Percentiles rank a stretch among this genome's conserved stretches.
Evolutionary conservation across 2,329 filamentous ascomycete genomes (phyloP).

Genomic region (Aspergillus carbonarius): DNA sequence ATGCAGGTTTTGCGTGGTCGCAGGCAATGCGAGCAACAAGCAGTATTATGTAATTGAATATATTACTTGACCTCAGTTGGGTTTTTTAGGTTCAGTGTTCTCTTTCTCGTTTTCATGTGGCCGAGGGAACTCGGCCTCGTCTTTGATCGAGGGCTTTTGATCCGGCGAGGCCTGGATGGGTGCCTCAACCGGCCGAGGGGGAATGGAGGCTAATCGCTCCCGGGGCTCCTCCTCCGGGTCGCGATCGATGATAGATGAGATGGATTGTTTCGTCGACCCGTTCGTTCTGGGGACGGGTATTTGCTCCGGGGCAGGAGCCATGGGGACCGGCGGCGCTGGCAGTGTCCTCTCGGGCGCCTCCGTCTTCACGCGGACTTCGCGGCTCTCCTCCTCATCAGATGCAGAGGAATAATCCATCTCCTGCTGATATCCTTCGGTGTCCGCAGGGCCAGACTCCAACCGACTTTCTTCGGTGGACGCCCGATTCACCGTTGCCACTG

Average conservation of each 20-base stretch:
- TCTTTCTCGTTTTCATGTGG: conserved; percentile 24
- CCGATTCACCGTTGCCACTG: conserved; percentile 30
- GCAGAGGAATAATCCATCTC: conserved; percentile 34
- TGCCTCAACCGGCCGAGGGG: conserved; percentile 21
- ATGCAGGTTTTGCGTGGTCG: conserved; percentile 14
- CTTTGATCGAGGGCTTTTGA: conserved; percentile 6
- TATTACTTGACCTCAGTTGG: conserved; percentile 20
- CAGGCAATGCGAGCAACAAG: conserved; percentile 7
- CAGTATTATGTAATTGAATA: conserved; percentile 12
- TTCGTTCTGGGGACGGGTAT: conserved; percentile 20
- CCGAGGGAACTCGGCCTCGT: conserved; percentile 12
- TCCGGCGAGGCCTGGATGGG: conserved; percentile 20
- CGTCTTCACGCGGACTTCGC: conserved; percentile 28
- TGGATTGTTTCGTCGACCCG: conserved; percentile 39
- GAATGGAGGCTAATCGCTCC: conserved; percentile 20
- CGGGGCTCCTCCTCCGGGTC: conserved; percentile 27
- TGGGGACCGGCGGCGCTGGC: conserved; percentile 14
- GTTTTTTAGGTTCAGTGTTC: conserved; percentile 26
- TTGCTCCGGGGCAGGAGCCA: conserved; percentile 17
- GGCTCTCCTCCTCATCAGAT: conserved; percentile 28
- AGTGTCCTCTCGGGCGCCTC: conserved; percentile 28
- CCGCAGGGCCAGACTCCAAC: conserved; percentile 28
- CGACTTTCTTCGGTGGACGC: conserved; percentile 39
- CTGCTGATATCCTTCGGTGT: conserved; percentile 31
- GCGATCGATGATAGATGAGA: conserved; percentile 42